These are phyloP conservation scores for Citrus australasica DNA, from an alignment of 345 rosid genomes.

Conservation along the genomic window DNA sequence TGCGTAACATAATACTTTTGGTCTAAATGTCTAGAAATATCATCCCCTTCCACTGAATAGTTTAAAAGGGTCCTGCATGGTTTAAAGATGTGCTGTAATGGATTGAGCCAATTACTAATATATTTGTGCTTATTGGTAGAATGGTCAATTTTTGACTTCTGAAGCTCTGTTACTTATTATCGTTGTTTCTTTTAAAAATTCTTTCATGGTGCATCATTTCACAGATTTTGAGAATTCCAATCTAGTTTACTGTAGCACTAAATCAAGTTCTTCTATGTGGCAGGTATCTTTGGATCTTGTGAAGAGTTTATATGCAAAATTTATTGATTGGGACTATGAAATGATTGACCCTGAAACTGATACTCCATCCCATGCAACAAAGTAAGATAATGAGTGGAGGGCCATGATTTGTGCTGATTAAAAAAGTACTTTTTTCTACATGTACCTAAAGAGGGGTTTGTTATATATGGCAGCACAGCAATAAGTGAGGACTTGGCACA, in stretches of 20 bases:
- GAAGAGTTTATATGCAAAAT: constrained; percentile 91
- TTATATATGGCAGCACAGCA: constrained; percentile 94
- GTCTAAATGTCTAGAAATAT: constrained; percentile 1
- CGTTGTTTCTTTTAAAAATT: neutral
- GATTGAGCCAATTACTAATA: neutral
- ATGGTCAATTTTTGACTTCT: constrained; percentile 2
- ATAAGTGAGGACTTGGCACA: constrained; percentile 99
- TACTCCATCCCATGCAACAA: constrained; percentile 80
- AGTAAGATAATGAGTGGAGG: constrained; percentile 53
- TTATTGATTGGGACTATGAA: constrained; percentile 86
- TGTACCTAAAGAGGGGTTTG: constrained; percentile 22
- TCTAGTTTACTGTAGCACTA: neutral
- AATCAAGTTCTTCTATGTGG: constrained; percentile 12
- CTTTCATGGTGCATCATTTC: neutral
- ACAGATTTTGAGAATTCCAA: neutral
- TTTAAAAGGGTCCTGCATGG: neutral
- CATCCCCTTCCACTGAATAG: neutral
- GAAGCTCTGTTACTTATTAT: neutral
- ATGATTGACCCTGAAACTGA: constrained; percentile 86
- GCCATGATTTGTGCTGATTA: neutral
- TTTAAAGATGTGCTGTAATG: neutral
- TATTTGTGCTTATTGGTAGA: neutral
- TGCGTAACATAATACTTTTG: neutral
- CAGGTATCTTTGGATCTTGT: constrained; percentile 97
- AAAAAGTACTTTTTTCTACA: neutral